phyloP scores from a whole-genome alignment of 352 stramenopile species.

The Phytophthora kernoviae region DNA sequence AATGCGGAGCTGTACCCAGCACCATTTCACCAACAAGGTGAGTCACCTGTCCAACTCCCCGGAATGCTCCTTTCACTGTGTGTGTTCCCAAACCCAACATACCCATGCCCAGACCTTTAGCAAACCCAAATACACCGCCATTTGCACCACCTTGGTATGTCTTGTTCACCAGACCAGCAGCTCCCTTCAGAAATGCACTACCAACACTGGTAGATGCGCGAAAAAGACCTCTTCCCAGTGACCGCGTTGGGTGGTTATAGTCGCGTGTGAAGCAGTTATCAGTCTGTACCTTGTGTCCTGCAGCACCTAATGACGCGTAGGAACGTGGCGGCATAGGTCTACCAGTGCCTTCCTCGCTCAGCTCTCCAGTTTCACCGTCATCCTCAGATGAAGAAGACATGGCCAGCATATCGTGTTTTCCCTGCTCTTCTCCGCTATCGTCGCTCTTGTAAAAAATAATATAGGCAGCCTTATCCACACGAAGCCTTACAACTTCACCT shows the following conservation, averaged over 20 bases:
- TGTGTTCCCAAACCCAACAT: conserved; percentile 87
- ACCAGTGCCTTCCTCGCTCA: conserved; percentile 40
- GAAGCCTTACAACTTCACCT: conserved; percentile 73
- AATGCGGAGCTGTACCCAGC: conserved; percentile 80
- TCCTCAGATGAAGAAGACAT: conserved; percentile 61
- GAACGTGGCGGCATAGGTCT: conserved; percentile 56
- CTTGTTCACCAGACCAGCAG: conserved; percentile 81
- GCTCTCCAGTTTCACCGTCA: conserved; percentile 39
- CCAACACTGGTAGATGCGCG: conserved; percentile 87
- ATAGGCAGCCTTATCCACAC: conserved; percentile 79
- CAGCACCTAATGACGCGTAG: conserved; percentile 79
- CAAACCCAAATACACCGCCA: conserved; percentile 87
- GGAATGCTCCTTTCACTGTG: conserved; percentile 86
- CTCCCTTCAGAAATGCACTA: conserved; percentile 84
- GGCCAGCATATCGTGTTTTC: conserved; percentile 43
- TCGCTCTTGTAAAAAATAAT: conserved; percentile 91
- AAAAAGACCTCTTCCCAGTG: conserved; percentile 77
- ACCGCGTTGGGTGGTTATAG: conserved; percentile 80
- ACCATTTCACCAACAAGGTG: conserved; percentile 89
- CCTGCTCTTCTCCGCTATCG: conserved; percentile 50
- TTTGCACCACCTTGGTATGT: conserved; percentile 86
- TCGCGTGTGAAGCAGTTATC: conserved; percentile 87
- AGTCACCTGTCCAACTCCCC: conserved; percentile 85
- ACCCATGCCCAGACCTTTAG: conserved; percentile 85
- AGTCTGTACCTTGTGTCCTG: conserved; percentile 86